Conservation (phyloP, 1,284 basidiomycete species). For the Ustilago cynodontis region DNA sequence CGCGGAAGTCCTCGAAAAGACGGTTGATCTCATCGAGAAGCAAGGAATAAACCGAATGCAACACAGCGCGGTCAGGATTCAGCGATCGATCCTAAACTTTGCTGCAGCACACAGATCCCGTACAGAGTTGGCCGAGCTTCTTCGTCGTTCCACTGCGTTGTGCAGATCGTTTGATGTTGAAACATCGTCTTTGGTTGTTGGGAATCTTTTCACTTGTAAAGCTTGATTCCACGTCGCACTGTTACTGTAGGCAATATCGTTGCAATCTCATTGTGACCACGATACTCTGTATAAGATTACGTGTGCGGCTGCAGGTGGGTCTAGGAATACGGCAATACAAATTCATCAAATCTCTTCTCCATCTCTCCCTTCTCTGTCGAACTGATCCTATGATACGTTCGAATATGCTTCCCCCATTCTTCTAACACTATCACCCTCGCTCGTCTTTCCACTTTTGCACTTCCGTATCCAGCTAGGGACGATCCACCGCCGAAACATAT, state of each 20-base stretch:
- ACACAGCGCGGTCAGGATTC: conserved; percentile 9
- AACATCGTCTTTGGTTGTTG: conserved; percentile 13
- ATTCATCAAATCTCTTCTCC: conserved; percentile 31
- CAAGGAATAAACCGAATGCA: neutral
- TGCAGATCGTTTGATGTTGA: conserved; percentile 27
- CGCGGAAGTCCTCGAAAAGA: conserved; percentile 2
- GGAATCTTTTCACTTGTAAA: conserved; percentile 20
- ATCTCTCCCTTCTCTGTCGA: neutral
- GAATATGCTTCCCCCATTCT: conserved; percentile 87
- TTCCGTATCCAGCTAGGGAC: conserved; percentile 54
- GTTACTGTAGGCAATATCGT: no score
- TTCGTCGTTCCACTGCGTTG: conserved; percentile 13
- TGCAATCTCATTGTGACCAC: no score
- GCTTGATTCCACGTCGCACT: neutral
- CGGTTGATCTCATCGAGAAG: conserved; percentile 11
- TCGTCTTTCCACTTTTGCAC: conserved; percentile 32
- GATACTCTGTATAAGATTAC: no score
- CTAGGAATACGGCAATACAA: conserved; percentile 19
- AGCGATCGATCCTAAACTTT: conserved; percentile 12
- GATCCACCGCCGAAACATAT: conserved; percentile 92
- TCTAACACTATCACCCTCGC: conserved; percentile 49
- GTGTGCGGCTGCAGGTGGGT: no score
- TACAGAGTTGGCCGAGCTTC: conserved; percentile 9
- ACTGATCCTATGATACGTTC: conserved; percentile 88
- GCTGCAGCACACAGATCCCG: neutral